Evolutionary conservation across 805 yeast genomes (phyloP).

Genomic region (Hanseniaspora singularis): DNA sequence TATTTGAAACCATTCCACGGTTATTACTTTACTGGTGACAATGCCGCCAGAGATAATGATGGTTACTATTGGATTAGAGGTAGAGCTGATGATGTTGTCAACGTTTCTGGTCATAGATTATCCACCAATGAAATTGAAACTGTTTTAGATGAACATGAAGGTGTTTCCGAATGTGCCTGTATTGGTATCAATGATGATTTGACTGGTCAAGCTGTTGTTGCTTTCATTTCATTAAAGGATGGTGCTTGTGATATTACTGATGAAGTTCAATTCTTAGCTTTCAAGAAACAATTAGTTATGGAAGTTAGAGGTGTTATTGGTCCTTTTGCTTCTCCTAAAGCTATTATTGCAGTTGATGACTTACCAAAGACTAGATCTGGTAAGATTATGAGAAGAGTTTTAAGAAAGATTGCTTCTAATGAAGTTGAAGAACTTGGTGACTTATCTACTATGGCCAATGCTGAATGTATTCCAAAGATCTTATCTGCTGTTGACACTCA

Average conservation of each 20-base stretch:
- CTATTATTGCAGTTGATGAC: conserved; percentile 70
- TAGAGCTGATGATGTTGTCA: conserved; percentile 96
- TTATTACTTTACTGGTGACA: conserved; percentile 93
- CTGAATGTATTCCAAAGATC: conserved; percentile 67
- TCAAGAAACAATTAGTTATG: conserved; percentile 64
- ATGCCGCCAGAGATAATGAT: conserved; percentile 94
- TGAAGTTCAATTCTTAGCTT: conserved; percentile 37
- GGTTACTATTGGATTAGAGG: conserved; percentile 98
- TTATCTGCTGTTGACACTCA: conserved; percentile 50
- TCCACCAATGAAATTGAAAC: conserved; percentile 98
- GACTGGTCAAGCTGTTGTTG: conserved; percentile 95
- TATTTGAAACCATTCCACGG: conserved; percentile 89
- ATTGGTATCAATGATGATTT: conserved; percentile 89
- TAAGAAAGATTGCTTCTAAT: conserved; percentile 83
- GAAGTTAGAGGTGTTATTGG: conserved; percentile 69
- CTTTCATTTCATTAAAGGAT: conserved; percentile 73
- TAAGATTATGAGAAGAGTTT: conserved; percentile 94
- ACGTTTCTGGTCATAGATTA: conserved; percentile 92
- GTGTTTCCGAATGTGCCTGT: conserved; percentile 91
- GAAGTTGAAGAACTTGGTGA: conserved; percentile 93
- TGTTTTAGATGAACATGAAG: conserved; percentile 63
- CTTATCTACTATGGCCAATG: conserved; percentile 76
- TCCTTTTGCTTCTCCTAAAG: conserved; percentile 91
- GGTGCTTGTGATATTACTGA: conserved; percentile 25
- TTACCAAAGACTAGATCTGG: conserved; percentile 98